Evolutionary conservation across 1,284 basidiomycete genomes (phyloP), one percentile per base, ranked within the genome.

Genomic region (Marasmius fiardii): DNA sequence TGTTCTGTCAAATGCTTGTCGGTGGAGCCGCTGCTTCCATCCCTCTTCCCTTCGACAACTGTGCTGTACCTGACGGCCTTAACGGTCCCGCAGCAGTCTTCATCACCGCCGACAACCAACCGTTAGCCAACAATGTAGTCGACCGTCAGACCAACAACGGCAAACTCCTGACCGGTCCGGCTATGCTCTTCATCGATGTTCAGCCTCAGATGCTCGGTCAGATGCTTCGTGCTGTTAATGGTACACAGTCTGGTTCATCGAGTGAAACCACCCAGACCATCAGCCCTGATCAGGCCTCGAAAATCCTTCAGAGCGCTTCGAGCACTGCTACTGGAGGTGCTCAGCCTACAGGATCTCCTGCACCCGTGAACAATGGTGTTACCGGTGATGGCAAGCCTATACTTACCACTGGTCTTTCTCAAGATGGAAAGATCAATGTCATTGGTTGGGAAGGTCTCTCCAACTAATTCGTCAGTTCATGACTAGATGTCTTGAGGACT

Each of bases 1-100:
- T 90, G 33, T 83, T 77, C 71, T 93, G 91, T 71, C 86, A 92
- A 71, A 89, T 92, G 82, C 72, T 92, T 60, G 63, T 83, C 53
- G 90, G 88, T 37, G 85, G 86, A 35, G 61, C 72, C n/a, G 69
- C 82, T 51, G 68, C 69, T 63, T 74, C 88, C 2, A 73, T 89
- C 64, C 64, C 78, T 28, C 74, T 90, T 39, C 83, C 88, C 4
- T 67, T 88, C 63, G 63, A 70, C 61, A 60, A 77, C 55, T 92
- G 90, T 63, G 69, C 79, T 57, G 82, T 91, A 11, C 90, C 88
- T 24, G 45, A 62, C 1, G 79, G 78, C 53, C 71, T 90, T 67
- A 82, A 86, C 65, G 88, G 88, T 39, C 85, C 86, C 60, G 87
- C 92, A 60, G 83, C 81, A 33, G 70, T 92, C 65, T 92, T 77